A percentile compares a stretch with the other conserved stretches of the same genome.
These are phyloP conservation scores for Phyllosticta citriasiana DNA, from an alignment of 2,329 filamentous ascomycete species.

Conservation along the genomic window DNA sequence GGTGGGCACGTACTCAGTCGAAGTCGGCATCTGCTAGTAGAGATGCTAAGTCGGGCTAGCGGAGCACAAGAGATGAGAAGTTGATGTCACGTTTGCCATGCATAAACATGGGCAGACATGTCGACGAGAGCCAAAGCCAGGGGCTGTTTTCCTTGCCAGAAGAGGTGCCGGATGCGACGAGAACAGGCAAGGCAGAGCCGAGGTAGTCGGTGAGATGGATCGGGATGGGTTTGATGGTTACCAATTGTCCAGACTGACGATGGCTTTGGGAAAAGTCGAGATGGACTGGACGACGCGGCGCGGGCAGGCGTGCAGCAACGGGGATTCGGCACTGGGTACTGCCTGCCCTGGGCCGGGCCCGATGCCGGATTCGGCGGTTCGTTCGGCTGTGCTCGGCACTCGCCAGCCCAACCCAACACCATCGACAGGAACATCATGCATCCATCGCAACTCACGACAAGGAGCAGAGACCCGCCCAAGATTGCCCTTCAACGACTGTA, in stretches of 20 bases:
- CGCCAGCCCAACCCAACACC: no score
- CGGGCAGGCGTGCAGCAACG: background rate
- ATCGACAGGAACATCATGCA: no score
- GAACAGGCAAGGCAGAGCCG: background rate
- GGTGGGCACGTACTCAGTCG: constrained; percentile 13
- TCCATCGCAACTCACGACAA: no score
- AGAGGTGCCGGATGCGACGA: background rate
- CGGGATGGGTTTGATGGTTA: background rate
- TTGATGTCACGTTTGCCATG: background rate
- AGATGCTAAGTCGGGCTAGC: background rate
- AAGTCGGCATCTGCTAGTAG: background rate
- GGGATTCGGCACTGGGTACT: background rate
- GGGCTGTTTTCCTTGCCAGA: background rate
- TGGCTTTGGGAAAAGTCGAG: background rate
- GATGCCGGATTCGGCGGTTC: no score
- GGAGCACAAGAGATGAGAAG: background rate
- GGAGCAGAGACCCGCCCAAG: background rate
- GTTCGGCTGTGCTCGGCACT: no score
- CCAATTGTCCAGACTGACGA: background rate
- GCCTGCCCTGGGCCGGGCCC: background rate
- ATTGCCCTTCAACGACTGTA: background rate
- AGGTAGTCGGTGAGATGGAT: background rate
- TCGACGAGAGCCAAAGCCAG: background rate
- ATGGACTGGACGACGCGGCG: background rate
- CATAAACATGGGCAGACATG: background rate